Base-by-base conservation (phyloP, 768 basidiomycete species). In the Amanita muscaria region DNA sequence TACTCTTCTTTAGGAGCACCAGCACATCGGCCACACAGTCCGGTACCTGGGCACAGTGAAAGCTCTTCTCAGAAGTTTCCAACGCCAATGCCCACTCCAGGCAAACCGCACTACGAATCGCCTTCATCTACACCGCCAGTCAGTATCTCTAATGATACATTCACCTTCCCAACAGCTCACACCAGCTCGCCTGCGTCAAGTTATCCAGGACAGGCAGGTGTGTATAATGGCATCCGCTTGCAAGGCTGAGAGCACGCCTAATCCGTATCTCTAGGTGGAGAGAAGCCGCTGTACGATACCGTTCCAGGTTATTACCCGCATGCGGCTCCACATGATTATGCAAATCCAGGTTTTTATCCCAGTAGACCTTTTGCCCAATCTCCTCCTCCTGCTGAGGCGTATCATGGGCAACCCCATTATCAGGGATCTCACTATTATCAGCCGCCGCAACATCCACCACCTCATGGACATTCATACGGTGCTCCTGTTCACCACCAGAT, bases 281-380 rank as follows among this genome's bases (percentile, higher is more conserved):
- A 36, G 27, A 19, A 21, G 10, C 45, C 48, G 16, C 42, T 44
- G 12, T 49, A 49, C 51, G n/a, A n/a, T n/a, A n/a, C n/a, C n/a
- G n/a, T n/a, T n/a, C 50, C 44, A 9, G 46, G 31, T 9, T 18
- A 30, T 22, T 54, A 60, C 40, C 61, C 61, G 32, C 59, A 59
- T 42, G 56, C 48, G 4, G 51, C 53, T 35, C 56, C 11, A 32
- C 31, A 10, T 32, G 31, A 15, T 32, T n/a, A n/a, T n/a, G n/a
- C n/a, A n/a, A n/a, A n/a, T n/a, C n/a, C n/a, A n/a, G n/a, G n/a
- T n/a, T n/a, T n/a, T n/a, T n/a, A n/a, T n/a, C n/a, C n/a, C n/a
- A n/a, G n/a, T n/a, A n/a, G 11, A 22, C 25, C n/a, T 40, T 19
- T 18, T 27, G 19, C 27, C 9, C 12, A 23, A n/a, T 7, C 16